Percentiles rank a stretch among this genome's conserved stretches.
Evolutionary conservation across 1,139 yeast genomes (phyloP).

Genomic region (Pichia sp.): DNA sequence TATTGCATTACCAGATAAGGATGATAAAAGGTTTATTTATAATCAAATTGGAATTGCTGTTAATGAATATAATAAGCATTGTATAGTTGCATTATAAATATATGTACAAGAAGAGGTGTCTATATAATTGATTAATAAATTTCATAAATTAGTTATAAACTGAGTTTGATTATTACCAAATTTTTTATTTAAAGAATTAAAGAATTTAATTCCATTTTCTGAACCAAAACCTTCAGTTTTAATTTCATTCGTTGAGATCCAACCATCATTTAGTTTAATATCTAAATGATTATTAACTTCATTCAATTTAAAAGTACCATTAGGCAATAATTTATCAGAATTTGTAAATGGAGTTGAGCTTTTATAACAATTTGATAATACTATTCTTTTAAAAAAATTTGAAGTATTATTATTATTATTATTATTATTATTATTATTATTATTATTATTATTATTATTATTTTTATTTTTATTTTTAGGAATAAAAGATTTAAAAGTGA

Average conservation of each 20-base stretch:
- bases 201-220: constrained; percentile 42
- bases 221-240: constrained; percentile 51
- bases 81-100: constrained; percentile 23
- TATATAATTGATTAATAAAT: background rate
- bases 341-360: background rate
- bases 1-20: constrained; percentile 69
- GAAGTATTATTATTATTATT: no score
- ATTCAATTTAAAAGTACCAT: constrained; percentile 8
- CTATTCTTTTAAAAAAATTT: background rate
- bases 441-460: no score
- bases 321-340: background rate
- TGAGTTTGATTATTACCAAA: constrained; percentile 30
- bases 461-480: constrained; percentile 22
- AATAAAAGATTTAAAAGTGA: constrained; percentile 36
- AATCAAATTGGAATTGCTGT: constrained; percentile 77
- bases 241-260: constrained; percentile 32
- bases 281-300: constrained; percentile 24
- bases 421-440: no score
- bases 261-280: constrained; percentile 41
- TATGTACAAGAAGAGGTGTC: background rate
- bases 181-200: constrained; percentile 38
- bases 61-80: constrained; percentile 60
- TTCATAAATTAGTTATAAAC: background rate
- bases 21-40: constrained; percentile 63
- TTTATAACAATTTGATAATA: constrained; percentile 31